Percentiles rank a stretch among this genome's conserved stretches.
phyloP scores from a whole-genome alignment of 768 basidiomycete genomes.

The Boletus huronensis region DNA sequence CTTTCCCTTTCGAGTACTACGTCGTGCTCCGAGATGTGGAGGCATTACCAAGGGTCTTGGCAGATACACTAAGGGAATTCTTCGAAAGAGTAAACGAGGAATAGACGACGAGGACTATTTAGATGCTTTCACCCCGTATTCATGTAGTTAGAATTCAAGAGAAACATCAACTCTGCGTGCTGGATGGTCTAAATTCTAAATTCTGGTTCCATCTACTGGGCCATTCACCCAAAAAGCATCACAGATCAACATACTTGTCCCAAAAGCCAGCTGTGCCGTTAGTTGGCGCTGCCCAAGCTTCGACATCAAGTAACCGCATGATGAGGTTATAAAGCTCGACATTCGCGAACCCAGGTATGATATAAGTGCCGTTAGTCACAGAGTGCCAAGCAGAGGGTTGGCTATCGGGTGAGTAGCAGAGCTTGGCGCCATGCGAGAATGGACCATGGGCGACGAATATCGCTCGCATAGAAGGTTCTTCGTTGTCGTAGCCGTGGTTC shows the following conservation, averaged over 20 bases:
- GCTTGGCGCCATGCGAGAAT: conserved; percentile 68
- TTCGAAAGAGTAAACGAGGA: conserved; percentile 81
- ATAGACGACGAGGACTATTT: conserved; percentile 8
- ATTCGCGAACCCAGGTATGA: conserved; percentile 83
- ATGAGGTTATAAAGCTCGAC: conserved; percentile 84
- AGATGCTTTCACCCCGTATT: neutral
- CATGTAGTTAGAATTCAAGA: neutral
- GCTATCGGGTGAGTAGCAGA: conserved; percentile 29
- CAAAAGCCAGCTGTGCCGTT: conserved; percentile 85
- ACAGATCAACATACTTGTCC: conserved; percentile 60
- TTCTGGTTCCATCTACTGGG: neutral
- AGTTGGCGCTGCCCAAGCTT: conserved; percentile 49
- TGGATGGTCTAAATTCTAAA: neutral
- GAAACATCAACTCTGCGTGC: conserved; percentile 1
- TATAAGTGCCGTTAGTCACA: conserved; percentile 49
- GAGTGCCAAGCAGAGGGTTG: conserved; percentile 53
- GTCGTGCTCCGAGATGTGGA: conserved; percentile 90
- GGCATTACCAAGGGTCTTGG: conserved; percentile 85
- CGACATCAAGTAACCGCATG: conserved; percentile 67
- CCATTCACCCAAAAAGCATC: neutral
- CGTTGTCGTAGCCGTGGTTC: conserved; percentile 92
- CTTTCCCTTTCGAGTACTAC: conserved; percentile 98
- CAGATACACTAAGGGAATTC: conserved; percentile 87
- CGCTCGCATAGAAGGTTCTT: conserved; percentile 74
- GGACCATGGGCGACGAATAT: conserved; percentile 93